These are phyloP conservation scores for Microsporum canis DNA, from an alignment of 2,329 filamentous ascomycete species.

Conservation along the genomic window DNA sequence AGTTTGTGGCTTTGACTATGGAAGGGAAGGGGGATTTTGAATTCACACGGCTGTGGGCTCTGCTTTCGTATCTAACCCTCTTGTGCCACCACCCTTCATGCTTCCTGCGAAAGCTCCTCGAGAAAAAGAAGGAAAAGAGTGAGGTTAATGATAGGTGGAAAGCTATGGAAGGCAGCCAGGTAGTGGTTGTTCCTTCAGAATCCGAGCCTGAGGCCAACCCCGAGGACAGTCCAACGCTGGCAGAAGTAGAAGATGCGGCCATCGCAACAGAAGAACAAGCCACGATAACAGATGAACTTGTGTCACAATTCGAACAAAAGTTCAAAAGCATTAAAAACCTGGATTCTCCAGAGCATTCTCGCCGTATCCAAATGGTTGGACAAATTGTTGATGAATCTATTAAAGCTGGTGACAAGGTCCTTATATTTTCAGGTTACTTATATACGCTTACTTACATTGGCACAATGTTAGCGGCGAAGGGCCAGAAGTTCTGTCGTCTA, in stretches of 20 bases:
- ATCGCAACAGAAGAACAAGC: not conserved
- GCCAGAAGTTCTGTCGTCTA: conserved; percentile 46
- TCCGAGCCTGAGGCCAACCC: conserved; percentile 5
- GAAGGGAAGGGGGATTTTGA: conserved; percentile 24
- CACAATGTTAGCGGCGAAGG: conserved; percentile 40
- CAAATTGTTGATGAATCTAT: conserved; percentile 58
- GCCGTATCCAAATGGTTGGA: conserved; percentile 57
- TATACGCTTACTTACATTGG: conserved; percentile 59
- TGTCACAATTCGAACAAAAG: conserved; percentile 17
- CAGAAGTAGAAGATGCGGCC: not conserved
- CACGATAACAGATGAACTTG: conserved; percentile 6
- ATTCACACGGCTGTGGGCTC: conserved; percentile 42
- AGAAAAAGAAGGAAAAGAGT: conserved; percentile 12
- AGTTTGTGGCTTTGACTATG: conserved; percentile 34
- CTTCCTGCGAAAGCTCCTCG: conserved; percentile 42
- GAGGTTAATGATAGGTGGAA: not conserved
- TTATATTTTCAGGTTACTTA: conserved; percentile 69
- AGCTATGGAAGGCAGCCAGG: not conserved
- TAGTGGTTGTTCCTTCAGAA: conserved; percentile 8
- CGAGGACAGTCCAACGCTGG: conserved; percentile 5
- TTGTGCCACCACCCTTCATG: conserved; percentile 49
- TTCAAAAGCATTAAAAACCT: conserved; percentile 21
- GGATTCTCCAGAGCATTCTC: conserved; percentile 45
- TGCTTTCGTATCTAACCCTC: conserved; percentile 42
- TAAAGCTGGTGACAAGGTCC: conserved; percentile 55